These are phyloP conservation scores for Ascobolus immersus DNA, from an alignment of 495 filamentous ascomycete genomes.

Conservation along the genomic window DNA sequence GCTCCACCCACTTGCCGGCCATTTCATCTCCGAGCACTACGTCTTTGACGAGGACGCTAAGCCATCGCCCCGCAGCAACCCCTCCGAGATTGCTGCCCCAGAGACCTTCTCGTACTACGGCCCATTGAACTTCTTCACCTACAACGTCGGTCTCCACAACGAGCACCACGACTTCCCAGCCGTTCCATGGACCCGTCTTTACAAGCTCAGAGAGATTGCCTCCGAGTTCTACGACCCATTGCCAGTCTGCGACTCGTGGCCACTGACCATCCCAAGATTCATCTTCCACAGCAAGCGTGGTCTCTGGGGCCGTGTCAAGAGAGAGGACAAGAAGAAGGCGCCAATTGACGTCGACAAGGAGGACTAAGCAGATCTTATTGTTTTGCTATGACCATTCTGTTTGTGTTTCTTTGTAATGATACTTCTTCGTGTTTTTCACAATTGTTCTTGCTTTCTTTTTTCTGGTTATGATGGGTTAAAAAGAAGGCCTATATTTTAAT, in stretches of 20 bases:
- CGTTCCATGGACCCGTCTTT: conserved; percentile 73
- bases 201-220: conserved; percentile 49
- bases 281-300: conserved; percentile 70
- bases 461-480: neutral
- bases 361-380: conserved; percentile 24
- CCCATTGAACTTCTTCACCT: conserved; percentile 69
- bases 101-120: conserved; percentile 98
- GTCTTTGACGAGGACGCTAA: conserved; percentile 44
- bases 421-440: neutral
- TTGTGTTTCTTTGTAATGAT: neutral
- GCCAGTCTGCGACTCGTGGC: conserved; percentile 72
- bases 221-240: conserved; percentile 79
- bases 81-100: conserved; percentile 34
- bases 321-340: conserved; percentile 49
- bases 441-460: neutral
- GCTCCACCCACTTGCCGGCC: conserved; percentile 81
- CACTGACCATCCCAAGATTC: conserved; percentile 82
- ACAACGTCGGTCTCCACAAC: conserved; percentile 93
- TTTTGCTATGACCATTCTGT: neutral
- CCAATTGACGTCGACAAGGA: conserved; percentile 27
- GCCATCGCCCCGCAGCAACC: conserved; percentile 18
- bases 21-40: conserved; percentile 99
- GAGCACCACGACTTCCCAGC: conserved; percentile 98
- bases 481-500: conserved; percentile 1
- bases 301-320: conserved; percentile 77